Conservation (phyloP, 768 basidiomycete species). For the Agrocybe praecox region DNA sequence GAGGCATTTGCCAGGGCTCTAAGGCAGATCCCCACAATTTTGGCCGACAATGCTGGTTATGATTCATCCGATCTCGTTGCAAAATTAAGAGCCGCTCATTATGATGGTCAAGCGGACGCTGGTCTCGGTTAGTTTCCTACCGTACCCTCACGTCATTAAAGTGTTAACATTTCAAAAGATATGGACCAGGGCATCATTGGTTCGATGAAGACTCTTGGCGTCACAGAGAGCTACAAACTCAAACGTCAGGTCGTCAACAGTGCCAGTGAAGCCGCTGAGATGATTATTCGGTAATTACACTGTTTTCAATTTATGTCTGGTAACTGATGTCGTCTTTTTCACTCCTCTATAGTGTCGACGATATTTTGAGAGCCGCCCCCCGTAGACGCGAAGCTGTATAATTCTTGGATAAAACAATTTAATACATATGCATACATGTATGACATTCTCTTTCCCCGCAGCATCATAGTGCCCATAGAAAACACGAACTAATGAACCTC, state of each 20-base stretch:
- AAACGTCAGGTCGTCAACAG: constrained; percentile 94
- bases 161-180: constrained; percentile 46
- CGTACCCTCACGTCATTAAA: neutral
- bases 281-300: constrained; percentile 85
- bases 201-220: constrained; percentile 85
- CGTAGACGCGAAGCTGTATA: constrained; percentile 78
- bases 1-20: constrained; percentile 91
- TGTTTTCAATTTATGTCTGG: constrained; percentile 3
- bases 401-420: neutral
- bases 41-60: constrained; percentile 97
- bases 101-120: constrained; percentile 82
- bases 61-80: constrained; percentile 97
- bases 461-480: too few relatives aligned
- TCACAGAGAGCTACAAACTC: constrained; percentile 97
- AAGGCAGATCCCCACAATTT: constrained; percentile 92
- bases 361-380: constrained; percentile 86
- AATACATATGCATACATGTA: too few relatives aligned
- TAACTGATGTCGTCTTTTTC: neutral
- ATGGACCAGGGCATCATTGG: constrained; percentile 87
- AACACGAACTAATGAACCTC: too few relatives aligned
- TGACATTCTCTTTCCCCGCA: too few relatives aligned
- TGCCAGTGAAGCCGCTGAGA: constrained; percentile 96
- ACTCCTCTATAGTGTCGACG: constrained; percentile 69
- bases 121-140: constrained; percentile 70
- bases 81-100: constrained; percentile 89